Conservation (phyloP, 805 yeast species). For the Maudiozyma barnettii region DNA sequence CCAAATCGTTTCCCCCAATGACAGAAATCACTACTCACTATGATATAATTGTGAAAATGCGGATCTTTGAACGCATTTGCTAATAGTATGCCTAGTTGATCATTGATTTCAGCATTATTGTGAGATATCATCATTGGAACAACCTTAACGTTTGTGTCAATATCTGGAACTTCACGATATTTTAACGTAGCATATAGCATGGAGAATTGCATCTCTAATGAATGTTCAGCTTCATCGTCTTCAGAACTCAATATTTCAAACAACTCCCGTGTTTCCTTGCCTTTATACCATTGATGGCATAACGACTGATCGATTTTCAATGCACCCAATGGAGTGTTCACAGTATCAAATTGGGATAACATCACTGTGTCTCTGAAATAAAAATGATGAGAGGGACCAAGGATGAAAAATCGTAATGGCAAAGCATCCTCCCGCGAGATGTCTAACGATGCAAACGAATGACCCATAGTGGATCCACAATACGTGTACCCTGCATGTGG, state of each 20-base stretch:
- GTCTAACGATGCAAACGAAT: slow-evolving; percentile 68
- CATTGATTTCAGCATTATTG: slow-evolving; percentile 37
- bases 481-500: slow-evolving; percentile 88
- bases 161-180: slow-evolving; percentile 30
- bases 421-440: slow-evolving; percentile 13
- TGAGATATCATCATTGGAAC: slow-evolving; percentile 78
- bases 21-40: slow-evolving; percentile 85
- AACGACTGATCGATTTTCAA: slow-evolving; percentile 53
- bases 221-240: slow-evolving; percentile 78
- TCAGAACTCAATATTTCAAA: slow-evolving; percentile 35
- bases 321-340: slow-evolving; percentile 79
- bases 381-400: slow-evolving; percentile 92
- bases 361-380: slow-evolving; percentile 57
- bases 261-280: background rate
- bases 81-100: slow-evolving; percentile 39
- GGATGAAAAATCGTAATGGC: slow-evolving; percentile 56
- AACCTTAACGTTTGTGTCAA: slow-evolving; percentile 38
- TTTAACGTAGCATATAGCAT: slow-evolving; percentile 40
- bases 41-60: slow-evolving; percentile 53
- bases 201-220: slow-evolving; percentile 92
- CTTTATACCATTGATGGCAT: background rate
- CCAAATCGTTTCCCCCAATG: slow-evolving; percentile 80
- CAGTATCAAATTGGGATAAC: slow-evolving; percentile 41
- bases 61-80: slow-evolving; percentile 45
- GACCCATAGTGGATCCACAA: slow-evolving; percentile 69